Conservation (phyloP, 2,329 filamentous ascomycete species). For the Alternaria brassicae region DNA sequence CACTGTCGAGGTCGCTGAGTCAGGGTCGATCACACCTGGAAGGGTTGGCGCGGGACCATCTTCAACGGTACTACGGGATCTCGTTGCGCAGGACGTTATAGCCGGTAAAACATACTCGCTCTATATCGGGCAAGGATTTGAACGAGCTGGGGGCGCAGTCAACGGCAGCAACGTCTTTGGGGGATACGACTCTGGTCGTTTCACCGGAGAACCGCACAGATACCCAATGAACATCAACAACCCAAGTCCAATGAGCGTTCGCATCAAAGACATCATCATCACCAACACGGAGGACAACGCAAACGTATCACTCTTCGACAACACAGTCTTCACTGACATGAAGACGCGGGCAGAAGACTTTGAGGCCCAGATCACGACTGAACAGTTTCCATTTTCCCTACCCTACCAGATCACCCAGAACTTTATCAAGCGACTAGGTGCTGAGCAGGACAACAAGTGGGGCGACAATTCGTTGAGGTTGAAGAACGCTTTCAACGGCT, state of each 20-base stretch:
- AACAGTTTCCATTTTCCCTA: constrained; percentile 53
- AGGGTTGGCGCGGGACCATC: constrained; percentile 51
- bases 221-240: constrained; percentile 42
- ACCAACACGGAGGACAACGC: constrained; percentile 35
- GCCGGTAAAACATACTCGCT: constrained; percentile 53
- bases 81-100: constrained; percentile 46
- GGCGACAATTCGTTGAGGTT: constrained; percentile 50
- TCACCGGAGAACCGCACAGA: constrained; percentile 45
- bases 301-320: constrained; percentile 49
- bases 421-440: constrained; percentile 48
- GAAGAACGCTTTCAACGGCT: constrained; percentile 48
- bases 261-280: constrained; percentile 51
- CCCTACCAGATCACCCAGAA: constrained; percentile 52
- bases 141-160: constrained; percentile 50
- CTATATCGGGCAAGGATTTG: constrained; percentile 54
- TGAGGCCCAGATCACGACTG: constrained; percentile 53
- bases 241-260: constrained; percentile 49
- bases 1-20: constrained; percentile 45
- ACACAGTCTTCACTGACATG: constrained; percentile 40
- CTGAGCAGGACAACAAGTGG: constrained; percentile 48
- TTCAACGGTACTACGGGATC: constrained; percentile 51
- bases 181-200: constrained; percentile 55
- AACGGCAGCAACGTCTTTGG: constrained; percentile 55
- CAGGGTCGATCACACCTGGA: constrained; percentile 42
- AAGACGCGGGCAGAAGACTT: constrained; percentile 43